Evolutionary conservation across 306 rosid genomes (phyloP).

Genomic region (Malus orientalis): DNA sequence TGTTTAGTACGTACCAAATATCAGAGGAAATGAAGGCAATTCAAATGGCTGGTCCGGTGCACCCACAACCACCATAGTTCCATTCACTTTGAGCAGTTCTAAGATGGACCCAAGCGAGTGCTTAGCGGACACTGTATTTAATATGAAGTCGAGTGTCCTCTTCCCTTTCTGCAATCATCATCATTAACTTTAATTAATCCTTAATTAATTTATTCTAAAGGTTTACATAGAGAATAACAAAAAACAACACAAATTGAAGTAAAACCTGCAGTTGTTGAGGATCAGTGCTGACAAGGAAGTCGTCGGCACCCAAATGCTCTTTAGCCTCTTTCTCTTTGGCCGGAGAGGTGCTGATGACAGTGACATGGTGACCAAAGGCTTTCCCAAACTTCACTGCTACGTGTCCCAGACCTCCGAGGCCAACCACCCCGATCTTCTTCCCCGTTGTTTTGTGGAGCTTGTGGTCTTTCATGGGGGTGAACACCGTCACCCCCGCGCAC

Average conservation of each 20-base stretch:
- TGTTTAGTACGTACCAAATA: constrained; percentile 40
- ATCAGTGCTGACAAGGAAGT: constrained; percentile 53
- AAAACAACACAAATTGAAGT: background rate
- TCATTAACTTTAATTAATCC: background rate
- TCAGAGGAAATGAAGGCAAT: constrained; percentile 53
- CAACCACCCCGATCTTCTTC: constrained; percentile 58
- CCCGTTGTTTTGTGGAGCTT: constrained; percentile 23
- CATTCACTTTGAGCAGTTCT: constrained; percentile 60
- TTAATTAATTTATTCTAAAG: background rate
- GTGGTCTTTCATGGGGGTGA: constrained; percentile 54
- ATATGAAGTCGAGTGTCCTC: constrained; percentile 47
- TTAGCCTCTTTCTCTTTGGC: constrained; percentile 58
- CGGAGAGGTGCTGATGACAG: constrained; percentile 68
- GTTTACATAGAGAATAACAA: no score
- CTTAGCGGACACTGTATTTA: constrained; percentile 57
- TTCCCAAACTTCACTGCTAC: constrained; percentile 68
- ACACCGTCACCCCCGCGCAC: constrained; percentile 72
- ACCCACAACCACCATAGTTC: constrained; percentile 52
- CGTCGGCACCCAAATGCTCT: constrained; percentile 51
- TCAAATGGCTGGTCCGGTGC: constrained; percentile 61
- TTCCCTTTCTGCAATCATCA: background rate
- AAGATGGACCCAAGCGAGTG: constrained; percentile 43
- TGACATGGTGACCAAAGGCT: constrained; percentile 73
- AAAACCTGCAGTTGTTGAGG: constrained; percentile 34
- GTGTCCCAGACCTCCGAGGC: constrained; percentile 74